Evolutionary conservation across 208 protist genomes (phyloP).

Genomic region (Acanthamoeba royreba): DNA sequence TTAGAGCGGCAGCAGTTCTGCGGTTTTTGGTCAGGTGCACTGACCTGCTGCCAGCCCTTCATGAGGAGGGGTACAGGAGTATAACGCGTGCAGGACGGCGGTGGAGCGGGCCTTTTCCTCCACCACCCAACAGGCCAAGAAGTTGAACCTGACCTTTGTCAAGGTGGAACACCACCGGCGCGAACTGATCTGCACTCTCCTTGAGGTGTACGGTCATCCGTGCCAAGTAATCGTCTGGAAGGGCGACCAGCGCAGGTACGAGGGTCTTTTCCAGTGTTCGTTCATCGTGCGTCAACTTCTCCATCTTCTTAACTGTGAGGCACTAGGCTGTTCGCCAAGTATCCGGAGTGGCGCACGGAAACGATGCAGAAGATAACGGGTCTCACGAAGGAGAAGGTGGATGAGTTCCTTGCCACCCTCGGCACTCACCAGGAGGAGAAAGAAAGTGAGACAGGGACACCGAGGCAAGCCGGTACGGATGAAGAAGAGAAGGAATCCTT

Average conservation of each 20-base stretch:
- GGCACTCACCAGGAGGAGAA: no score
- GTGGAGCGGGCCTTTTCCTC: neutral
- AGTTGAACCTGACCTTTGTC: no score
- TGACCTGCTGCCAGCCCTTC: neutral
- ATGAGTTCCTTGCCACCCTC: neutral
- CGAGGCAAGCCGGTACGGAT: no score
- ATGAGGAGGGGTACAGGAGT: neutral
- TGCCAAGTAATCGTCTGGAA: neutral
- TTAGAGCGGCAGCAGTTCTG: no score
- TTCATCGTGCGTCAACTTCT: neutral
- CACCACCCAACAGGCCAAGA: no score
- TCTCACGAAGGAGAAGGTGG: neutral
- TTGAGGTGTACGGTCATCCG: neutral
- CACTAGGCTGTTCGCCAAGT: neutral
- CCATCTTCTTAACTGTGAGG: neutral
- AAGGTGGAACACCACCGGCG: neutral
- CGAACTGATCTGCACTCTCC: neutral
- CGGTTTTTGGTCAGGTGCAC: neutral
- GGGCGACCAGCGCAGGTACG: neutral
- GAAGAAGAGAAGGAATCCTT: neutral
- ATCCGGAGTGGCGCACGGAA: neutral
- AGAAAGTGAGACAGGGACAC: no score
- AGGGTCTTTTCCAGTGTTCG: no score
- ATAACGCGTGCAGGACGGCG: neutral
- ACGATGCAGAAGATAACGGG: neutral